A percentile compares a stretch with the other conserved stretches of the same genome.
These are phyloP conservation scores for Metschnikowia anglica DNA, from an alignment of 805 yeast species.

Conservation along the genomic window DNA sequence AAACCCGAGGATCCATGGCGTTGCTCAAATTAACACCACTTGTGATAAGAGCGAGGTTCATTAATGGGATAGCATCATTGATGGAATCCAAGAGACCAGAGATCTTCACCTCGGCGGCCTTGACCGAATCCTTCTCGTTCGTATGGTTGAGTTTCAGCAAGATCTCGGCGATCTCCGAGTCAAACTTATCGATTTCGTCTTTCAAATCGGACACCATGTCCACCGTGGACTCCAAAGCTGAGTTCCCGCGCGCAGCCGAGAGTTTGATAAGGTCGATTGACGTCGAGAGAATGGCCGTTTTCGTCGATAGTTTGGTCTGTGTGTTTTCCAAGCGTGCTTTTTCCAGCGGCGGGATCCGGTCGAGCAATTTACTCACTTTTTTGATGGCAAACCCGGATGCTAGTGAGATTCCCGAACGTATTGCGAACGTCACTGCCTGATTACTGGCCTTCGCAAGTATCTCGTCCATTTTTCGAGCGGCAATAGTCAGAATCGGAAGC, in stretches of 20 bases:
- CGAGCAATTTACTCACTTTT: slow-evolving; percentile 57
- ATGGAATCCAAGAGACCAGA: slow-evolving; percentile 48
- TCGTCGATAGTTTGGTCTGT: slow-evolving; percentile 49
- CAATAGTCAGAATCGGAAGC: neutral
- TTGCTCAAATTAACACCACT: slow-evolving; percentile 62
- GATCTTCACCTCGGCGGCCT: slow-evolving; percentile 51
- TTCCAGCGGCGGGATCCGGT: slow-evolving; percentile 54
- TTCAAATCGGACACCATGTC: slow-evolving; percentile 55
- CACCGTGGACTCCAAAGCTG: slow-evolving; percentile 54
- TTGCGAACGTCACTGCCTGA: slow-evolving; percentile 78
- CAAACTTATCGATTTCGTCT: slow-evolving; percentile 57
- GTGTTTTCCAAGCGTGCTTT: slow-evolving; percentile 42
- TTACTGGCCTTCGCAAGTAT: slow-evolving; percentile 59
- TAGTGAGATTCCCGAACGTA: slow-evolving; percentile 69
- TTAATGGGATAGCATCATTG: slow-evolving; percentile 67
- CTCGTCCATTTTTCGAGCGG: slow-evolving; percentile 38
- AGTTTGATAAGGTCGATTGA: slow-evolving; percentile 68
- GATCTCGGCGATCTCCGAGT: slow-evolving; percentile 45
- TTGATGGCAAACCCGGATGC: slow-evolving; percentile 74
- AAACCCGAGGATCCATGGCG: slow-evolving; percentile 49
- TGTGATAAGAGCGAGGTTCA: slow-evolving; percentile 63
- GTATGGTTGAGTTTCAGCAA: slow-evolving; percentile 29
- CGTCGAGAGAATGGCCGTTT: slow-evolving; percentile 59
- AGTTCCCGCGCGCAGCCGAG: slow-evolving; percentile 61
- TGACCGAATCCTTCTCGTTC: slow-evolving; percentile 39